Percentiles rank a stretch among this genome's conserved stretches.
Evolutionary conservation across 306 rosid species (phyloP).

Genomic region (Nissolia schottii): DNA sequence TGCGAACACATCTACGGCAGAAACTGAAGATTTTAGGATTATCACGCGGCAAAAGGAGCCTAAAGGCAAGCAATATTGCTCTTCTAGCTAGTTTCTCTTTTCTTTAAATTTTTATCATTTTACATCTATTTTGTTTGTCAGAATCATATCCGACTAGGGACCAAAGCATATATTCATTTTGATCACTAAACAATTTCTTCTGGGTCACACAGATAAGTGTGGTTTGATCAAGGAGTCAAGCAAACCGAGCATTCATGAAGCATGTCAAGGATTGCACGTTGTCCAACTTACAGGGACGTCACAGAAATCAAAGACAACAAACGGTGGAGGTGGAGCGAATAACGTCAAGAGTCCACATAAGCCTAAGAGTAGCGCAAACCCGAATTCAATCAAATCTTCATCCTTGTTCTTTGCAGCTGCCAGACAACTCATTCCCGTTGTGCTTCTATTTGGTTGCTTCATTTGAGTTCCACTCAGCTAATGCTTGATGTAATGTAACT

Average conservation of each 20-base stretch:
- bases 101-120: not conserved
- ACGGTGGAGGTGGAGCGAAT: conserved; percentile 44
- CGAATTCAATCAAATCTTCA: conserved; percentile 18
- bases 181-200: not conserved
- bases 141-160: not conserved
- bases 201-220: conserved; percentile 30
- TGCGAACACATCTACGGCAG: conserved; percentile 10
- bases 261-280: conserved; percentile 21
- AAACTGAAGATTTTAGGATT: conserved; percentile 9
- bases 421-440: conserved; percentile 17
- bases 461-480: conserved; percentile 23
- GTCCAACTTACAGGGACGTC: conserved; percentile 6
- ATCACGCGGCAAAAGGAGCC: conserved; percentile 19
- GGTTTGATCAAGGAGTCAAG: conserved; percentile 22
- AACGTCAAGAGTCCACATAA: conserved; percentile 31
- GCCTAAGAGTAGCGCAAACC: conserved; percentile 16
- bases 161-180: not conserved
- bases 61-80: conserved; percentile 26
- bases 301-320: conserved; percentile 20
- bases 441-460: conserved; percentile 29
- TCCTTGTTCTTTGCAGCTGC: conserved; percentile 25
- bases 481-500: too few relatives aligned
- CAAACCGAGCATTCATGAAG: conserved; percentile 16
- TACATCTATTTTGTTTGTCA: not conserved
- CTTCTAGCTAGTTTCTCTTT: not conserved